Evolutionary conservation across 306 rosid genomes (phyloP).

Genomic region (Lotus japonicus): DNA sequence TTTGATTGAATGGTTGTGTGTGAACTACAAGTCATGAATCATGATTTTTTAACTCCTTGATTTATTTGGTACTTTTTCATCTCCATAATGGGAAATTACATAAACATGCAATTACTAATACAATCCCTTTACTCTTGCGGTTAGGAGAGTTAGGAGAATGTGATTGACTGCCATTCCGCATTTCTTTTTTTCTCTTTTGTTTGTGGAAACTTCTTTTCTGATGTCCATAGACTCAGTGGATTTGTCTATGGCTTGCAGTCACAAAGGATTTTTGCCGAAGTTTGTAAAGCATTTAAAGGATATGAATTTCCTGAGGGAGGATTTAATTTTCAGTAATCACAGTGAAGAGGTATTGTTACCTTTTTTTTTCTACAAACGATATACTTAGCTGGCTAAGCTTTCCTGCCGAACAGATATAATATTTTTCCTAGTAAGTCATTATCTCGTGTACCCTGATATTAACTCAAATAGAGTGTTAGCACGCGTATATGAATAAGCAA

Average conservation of each 20-base stretch:
- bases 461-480: neutral
- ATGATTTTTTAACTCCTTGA: neutral
- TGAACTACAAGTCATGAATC: slow-evolving; percentile 3
- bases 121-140: neutral
- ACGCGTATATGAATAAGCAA: neutral
- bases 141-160: slow-evolving; percentile 6
- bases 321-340: slow-evolving; percentile 74
- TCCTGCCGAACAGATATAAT: neutral
- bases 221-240: slow-evolving; percentile 3
- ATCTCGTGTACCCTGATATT: neutral
- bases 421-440: neutral
- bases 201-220: slow-evolving; percentile 13
- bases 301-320: slow-evolving; percentile 80
- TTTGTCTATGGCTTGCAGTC: slow-evolving; percentile 50
- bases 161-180: neutral
- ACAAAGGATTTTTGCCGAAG: slow-evolving; percentile 73
- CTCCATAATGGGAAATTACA: neutral
- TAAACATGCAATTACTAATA: neutral
- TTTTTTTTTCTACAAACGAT: neutral
- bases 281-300: slow-evolving; percentile 70
- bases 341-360: slow-evolving; percentile 72
- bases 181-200: neutral
- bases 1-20: neutral
- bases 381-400: slow-evolving; percentile 2
- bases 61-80: neutral